Evolutionary conservation across 164 flowering plant species (phyloP), one percentile per base, ranked within the genome.

Genomic region (Tinospora cordifolia): DNA sequence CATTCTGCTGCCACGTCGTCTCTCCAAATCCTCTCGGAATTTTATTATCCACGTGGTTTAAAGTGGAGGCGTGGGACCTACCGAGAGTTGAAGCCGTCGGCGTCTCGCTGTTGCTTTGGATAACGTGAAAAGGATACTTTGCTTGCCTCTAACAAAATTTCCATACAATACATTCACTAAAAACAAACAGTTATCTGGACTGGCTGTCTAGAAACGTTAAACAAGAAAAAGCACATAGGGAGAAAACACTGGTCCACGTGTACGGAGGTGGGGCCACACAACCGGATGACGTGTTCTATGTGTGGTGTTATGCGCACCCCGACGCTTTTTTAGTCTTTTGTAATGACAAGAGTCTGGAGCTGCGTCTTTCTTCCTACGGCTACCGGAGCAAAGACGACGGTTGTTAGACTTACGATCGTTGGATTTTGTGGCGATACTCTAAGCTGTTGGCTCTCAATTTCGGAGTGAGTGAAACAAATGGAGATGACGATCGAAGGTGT

Each of bases 401-500:
- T n/a, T n/a, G n/a, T n/a, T n/a, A n/a, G n/a, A n/a, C 27, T 9
- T 24, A 9, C 27, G 63, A 13, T 60, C 26, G 22, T 13, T 7
- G 26, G 22, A 60, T 14, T 22, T 60, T n/a, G n/a, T 60, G 26
- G 6, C n/a, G 66, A 34, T n/a, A 0, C n/a, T 63, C 11, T 63
- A 22, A 26, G 14, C 27, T 30, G 66, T 63, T 6, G 12, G 36
- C 30, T 39, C 22, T 11, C 27, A 22, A 60, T 62, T 60, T 40
- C 40, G 51, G 9, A 40, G 36, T 36, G 51, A 14, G 36, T 15
- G 38, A 39, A 60, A 39, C 8, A 58, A 27, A 87, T 85, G 89
- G 82, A 84, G 73, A 87, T 87, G 91, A 82, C 87, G 8, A 67
- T 85, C 70, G 87, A 83, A 80, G 89, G 91, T 87, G 71, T 12